Evolutionary conservation across 495 filamentous ascomycete genomes (phyloP).

Genomic region (Cercophora scortea): DNA sequence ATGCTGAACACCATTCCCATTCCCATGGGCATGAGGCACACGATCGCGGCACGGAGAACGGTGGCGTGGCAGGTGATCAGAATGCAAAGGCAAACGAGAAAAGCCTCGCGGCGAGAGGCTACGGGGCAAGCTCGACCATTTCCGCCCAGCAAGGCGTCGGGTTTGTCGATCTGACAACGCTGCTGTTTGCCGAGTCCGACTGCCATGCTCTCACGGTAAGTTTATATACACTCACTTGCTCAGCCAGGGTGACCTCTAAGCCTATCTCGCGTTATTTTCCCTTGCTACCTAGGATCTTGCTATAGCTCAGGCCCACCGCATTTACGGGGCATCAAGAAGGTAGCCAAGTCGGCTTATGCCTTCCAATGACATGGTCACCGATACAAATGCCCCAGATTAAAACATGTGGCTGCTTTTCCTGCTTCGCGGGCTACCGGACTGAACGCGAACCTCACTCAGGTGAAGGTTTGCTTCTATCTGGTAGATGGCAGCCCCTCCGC

Average conservation of each 20-base stretch:
- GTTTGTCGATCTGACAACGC: constrained; percentile 71
- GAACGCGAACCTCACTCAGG: constrained; percentile 14
- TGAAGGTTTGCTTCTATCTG: constrained; percentile 20
- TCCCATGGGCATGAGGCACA: constrained; percentile 13
- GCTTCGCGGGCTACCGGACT: constrained; percentile 13
- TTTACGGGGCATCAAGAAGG: constrained; percentile 77
- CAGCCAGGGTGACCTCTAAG: neutral
- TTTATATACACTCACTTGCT: neutral
- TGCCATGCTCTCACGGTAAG: constrained; percentile 59
- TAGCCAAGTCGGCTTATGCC: constrained; percentile 52
- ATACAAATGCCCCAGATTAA: constrained; percentile 89
- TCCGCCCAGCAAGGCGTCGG: constrained; percentile 55
- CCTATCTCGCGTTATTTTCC: constrained; percentile 4
- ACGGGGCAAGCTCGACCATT: constrained; percentile 65
- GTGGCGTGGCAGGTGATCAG: neutral
- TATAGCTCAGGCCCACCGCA: neutral
- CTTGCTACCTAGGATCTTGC: neutral
- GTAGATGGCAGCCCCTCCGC: constrained; percentile 33
- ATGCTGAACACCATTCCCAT: constrained; percentile 27
- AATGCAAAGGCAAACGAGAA: constrained; percentile 26
- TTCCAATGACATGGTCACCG: constrained; percentile 62
- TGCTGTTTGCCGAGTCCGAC: constrained; percentile 60
- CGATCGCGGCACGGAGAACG: neutral
- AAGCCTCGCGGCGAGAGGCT: constrained; percentile 55
- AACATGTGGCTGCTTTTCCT: constrained; percentile 14